Evolutionary conservation across 495 filamentous ascomycete species (phyloP).

Genomic region (Hypoxylon trugodes): DNA sequence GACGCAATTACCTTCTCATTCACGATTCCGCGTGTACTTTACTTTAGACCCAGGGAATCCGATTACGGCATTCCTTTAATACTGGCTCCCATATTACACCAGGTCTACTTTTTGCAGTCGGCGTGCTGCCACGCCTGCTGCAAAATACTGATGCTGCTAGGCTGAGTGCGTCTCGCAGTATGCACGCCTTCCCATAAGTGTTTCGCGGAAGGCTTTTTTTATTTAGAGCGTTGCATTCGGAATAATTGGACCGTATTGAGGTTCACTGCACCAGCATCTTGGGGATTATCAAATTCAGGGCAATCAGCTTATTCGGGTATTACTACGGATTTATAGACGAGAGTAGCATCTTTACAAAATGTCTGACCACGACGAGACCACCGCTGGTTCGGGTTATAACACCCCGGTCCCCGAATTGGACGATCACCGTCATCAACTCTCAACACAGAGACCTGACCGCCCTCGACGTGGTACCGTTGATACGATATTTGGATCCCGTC

Average conservation of each 20-base stretch:
- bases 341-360: conserved; percentile 49
- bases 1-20: conserved; percentile 10
- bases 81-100: conserved; percentile 20
- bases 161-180: conserved; percentile 42
- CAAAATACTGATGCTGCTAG: conserved; percentile 44
- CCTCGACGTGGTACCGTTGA: conserved; percentile 65
- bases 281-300: conserved; percentile 11
- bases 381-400: conserved; percentile 63
- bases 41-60: not conserved
- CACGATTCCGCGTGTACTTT: conserved; percentile 1
- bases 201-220: conserved; percentile 43
- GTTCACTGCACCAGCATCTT: not conserved
- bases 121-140: conserved; percentile 49
- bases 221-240: conserved; percentile 2
- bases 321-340: conserved; percentile 17
- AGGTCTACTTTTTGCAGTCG: conserved; percentile 36
- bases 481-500: conserved; percentile 58
- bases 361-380: conserved; percentile 64
- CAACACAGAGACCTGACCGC: conserved; percentile 64
- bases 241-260: conserved; percentile 4
- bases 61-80: not conserved
- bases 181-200: conserved; percentile 44
- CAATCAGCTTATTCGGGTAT: no score
- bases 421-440: conserved; percentile 85
- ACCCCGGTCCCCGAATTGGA: conserved; percentile 90